phyloP scores from a whole-genome alignment of 768 basidiomycete species.

The Boletus insuetus region DNA sequence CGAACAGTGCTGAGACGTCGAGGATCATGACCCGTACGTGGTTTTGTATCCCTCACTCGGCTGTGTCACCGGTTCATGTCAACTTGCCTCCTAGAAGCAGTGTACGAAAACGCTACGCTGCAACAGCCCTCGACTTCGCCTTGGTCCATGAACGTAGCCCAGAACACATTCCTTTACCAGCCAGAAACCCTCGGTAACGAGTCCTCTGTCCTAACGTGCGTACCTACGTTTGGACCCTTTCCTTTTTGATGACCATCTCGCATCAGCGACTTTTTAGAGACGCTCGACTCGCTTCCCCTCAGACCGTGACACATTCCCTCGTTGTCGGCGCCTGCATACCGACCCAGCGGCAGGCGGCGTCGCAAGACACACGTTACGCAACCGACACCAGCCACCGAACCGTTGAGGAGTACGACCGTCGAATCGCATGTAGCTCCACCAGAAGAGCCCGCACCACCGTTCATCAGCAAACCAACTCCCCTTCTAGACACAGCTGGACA shows the following conservation, averaged over 20 bases:
- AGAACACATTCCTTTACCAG: constrained; percentile 35
- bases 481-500: too few species aligned
- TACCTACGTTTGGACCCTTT: not conserved
- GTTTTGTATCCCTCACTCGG: too few species aligned
- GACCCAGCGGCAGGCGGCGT: constrained; percentile 10
- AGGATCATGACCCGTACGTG: constrained; percentile 29
- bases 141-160: too few species aligned
- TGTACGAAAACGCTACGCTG: too few species aligned
- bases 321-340: constrained; percentile 42
- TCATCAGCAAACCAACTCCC: too few species aligned
- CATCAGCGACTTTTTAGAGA: constrained; percentile 80
- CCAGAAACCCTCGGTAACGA: constrained; percentile 78
- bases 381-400: constrained; percentile 17
- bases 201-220: constrained; percentile 77
- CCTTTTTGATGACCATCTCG: not conserved
- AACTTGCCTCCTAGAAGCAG: too few species aligned
- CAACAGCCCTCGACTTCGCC: not conserved
- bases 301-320: constrained; percentile 46
- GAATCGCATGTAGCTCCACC: constrained; percentile 26
- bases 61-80: not conserved
- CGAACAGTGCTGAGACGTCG: constrained; percentile 33
- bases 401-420: constrained; percentile 18
- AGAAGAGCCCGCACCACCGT: constrained; percentile 43
- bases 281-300: constrained; percentile 68
- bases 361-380: constrained; percentile 15